Evolutionary conservation across 2,329 filamentous ascomycete genomes (phyloP).

Genomic region (Fusarium marasasianum): DNA sequence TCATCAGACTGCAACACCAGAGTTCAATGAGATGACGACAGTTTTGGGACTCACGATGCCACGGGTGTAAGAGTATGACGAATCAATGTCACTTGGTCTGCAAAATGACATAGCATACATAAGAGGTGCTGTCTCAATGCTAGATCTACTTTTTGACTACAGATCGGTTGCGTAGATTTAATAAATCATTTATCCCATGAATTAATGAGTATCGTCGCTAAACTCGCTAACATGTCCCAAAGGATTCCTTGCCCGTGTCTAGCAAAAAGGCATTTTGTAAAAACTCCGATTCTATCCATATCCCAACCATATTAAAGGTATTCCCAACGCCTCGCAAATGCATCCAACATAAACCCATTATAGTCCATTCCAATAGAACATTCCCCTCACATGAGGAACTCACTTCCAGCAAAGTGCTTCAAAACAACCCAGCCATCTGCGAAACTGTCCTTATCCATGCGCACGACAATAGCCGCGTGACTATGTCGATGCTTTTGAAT

Average conservation of each 20-base stretch:
- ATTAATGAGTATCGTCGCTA: not conserved
- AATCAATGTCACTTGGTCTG: not conserved
- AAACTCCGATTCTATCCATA: slow-evolving; percentile 11
- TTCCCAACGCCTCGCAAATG: slow-evolving; percentile 23
- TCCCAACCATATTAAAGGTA: not conserved
- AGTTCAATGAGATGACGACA: slow-evolving; percentile 20
- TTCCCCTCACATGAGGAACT: slow-evolving; percentile 62
- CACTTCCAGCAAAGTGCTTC: slow-evolving; percentile 80
- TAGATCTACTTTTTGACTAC: not conserved
- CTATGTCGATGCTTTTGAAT: slow-evolving; percentile 82
- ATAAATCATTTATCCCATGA: not conserved
- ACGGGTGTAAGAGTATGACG: not conserved
- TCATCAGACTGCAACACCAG: slow-evolving; percentile 28
- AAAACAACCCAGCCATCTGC: slow-evolving; percentile 81
- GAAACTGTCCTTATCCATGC: slow-evolving; percentile 73
- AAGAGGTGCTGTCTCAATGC: not conserved
- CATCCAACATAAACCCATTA: not conserved
- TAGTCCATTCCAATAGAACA: not conserved
- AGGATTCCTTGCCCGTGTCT: not conserved
- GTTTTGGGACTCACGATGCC: slow-evolving; percentile 15
- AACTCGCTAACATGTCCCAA: not conserved
- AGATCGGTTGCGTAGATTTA: not conserved
- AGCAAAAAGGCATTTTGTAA: not conserved
- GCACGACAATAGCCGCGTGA: slow-evolving; percentile 90
- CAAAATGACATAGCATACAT: not conserved